Evolutionary conservation across 1,284 basidiomycete species (phyloP).

Genomic region (Boletellus dicymbophilus): DNA sequence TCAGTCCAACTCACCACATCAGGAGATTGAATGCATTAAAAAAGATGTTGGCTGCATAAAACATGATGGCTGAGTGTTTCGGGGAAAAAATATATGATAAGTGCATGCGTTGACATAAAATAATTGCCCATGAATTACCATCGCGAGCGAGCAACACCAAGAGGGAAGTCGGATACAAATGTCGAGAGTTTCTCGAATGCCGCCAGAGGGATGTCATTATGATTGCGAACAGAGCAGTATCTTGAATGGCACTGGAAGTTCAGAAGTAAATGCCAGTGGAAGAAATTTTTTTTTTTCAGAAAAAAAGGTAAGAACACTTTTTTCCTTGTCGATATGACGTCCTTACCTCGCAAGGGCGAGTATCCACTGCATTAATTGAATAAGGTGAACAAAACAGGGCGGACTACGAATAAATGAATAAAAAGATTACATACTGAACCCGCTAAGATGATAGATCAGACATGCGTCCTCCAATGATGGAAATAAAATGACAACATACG

Average conservation of each 20-base stretch:
- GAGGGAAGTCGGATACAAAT: background rate
- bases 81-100: background rate
- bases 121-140: no score
- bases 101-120: no score
- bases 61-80: background rate
- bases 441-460: no score
- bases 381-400: no score
- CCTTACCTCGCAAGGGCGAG: background rate
- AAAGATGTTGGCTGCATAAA: background rate
- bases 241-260: background rate
- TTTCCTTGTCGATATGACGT: no score
- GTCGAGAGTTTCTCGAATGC: background rate
- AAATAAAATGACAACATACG: no score
- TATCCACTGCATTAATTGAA: background rate
- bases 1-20: background rate
- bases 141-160: background rate
- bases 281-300: background rate
- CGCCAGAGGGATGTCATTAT: background rate
- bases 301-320: no score
- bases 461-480: no score
- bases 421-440: no score
- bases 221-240: background rate
- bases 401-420: no score
- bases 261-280: background rate
- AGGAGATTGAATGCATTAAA: background rate